Conservation (phyloP, 352 stramenopile genomes). For the Pythium vanterpoolii region DNA sequence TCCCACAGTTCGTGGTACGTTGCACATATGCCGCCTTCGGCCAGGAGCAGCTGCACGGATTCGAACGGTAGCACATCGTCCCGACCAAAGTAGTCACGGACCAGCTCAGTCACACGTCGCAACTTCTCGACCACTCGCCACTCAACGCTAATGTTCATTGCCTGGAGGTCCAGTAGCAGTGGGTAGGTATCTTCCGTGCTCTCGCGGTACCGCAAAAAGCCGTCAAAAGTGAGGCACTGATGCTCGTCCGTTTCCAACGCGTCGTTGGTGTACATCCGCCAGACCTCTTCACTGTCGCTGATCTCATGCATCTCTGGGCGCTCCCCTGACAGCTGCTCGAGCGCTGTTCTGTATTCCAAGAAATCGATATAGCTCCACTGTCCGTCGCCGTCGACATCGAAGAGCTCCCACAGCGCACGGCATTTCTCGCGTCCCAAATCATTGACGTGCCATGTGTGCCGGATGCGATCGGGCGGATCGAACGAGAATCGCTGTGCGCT, state of each 20-base stretch:
- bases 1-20: constrained; percentile 36
- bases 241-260: constrained; percentile 37
- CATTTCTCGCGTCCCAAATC: constrained; percentile 50
- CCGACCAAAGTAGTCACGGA: constrained; percentile 50
- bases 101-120: constrained; percentile 25
- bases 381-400: constrained; percentile 53
- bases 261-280: constrained; percentile 69
- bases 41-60: constrained; percentile 47
- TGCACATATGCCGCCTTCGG: constrained; percentile 31
- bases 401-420: constrained; percentile 40
- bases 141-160: constrained; percentile 40
- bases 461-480: constrained; percentile 34
- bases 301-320: constrained; percentile 35
- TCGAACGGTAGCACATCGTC: constrained; percentile 32
- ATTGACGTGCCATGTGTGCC: constrained; percentile 36
- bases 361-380: constrained; percentile 60
- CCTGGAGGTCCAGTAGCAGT: constrained; percentile 35
- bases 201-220: constrained; percentile 58
- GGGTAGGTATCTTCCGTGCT: constrained; percentile 38
- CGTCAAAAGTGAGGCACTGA: constrained; percentile 46
- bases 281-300: constrained; percentile 37
- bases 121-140: constrained; percentile 22
- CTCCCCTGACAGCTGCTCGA: constrained; percentile 19
- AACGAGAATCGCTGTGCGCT: constrained; percentile 39
- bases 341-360: constrained; percentile 45